A percentile compares a stretch with the other conserved stretches of the same genome.
phyloP scores from a whole-genome alignment of 306 rosid species.

The Benincasa hispida region DNA sequence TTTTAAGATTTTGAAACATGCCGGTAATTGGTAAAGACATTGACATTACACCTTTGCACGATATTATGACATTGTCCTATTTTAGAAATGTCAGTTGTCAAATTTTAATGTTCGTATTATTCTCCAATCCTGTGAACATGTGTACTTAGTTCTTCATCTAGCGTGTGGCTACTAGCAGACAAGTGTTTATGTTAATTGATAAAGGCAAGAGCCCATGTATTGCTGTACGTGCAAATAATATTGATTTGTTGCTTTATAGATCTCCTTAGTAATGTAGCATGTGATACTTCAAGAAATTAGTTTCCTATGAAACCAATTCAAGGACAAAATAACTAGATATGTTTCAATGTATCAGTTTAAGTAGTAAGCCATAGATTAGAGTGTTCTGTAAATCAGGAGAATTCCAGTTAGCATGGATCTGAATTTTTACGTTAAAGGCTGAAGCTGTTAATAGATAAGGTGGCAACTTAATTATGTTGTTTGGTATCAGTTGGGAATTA shows the following conservation, averaged over 20 bases:
- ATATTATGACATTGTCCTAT: not conserved
- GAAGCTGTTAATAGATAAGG: not conserved
- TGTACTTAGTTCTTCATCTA: not conserved
- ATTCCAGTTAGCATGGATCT: not conserved
- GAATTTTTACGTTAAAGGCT: not conserved
- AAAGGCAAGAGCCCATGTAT: not conserved
- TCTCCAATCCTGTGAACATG: not conserved
- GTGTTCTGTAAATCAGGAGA: not conserved
- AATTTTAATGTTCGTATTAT: not conserved
- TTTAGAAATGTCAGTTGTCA: not conserved
- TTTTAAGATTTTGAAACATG: not conserved
- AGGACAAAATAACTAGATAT: not conserved
- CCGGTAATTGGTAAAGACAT: not conserved
- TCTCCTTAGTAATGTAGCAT: not conserved
- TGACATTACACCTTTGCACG: not conserved
- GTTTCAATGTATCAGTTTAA: not conserved
- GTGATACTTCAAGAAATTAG: not conserved
- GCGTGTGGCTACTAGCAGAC: not conserved
- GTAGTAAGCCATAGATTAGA: not conserved
- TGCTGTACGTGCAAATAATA: not conserved
- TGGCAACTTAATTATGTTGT: not conserved
- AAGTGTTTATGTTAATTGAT: not conserved
- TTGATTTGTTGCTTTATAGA: not conserved
- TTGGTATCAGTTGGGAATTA: not conserved
- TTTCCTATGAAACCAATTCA: not conserved